Evolutionary conservation across 1,139 yeast genomes (phyloP).

Genomic region (Yarrowia galli): DNA sequence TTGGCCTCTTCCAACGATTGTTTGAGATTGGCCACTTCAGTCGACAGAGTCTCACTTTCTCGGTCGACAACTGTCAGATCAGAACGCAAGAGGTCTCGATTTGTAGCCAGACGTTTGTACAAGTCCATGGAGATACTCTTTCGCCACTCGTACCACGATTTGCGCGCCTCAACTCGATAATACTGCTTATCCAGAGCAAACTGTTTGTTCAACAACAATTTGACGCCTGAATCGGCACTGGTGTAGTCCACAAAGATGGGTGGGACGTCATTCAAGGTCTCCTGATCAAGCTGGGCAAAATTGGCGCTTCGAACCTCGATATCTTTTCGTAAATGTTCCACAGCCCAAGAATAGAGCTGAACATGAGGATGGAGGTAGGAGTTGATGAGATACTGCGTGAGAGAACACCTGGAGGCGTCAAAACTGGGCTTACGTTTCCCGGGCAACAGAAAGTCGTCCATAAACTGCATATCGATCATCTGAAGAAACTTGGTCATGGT

Average conservation of each 20-base stretch:
- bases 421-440: background rate
- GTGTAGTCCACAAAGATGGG: conserved; percentile 34
- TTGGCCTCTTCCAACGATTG: background rate
- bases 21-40: conserved; percentile 3
- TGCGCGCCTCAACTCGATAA: conserved; percentile 20
- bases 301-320: conserved; percentile 15
- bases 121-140: conserved; percentile 16
- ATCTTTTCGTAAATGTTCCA: conserved; percentile 22
- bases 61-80: background rate
- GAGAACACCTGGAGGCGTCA: background rate
- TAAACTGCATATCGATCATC: conserved; percentile 33
- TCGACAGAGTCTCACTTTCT: background rate
- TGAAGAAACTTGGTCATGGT: conserved; percentile 23
- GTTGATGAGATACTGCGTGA: conserved; percentile 5
- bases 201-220: conserved; percentile 19
- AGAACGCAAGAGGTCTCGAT: background rate
- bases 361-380: conserved; percentile 15
- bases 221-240: conserved; percentile 16
- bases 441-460: conserved; percentile 32
- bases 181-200: conserved; percentile 38
- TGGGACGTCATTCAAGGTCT: conserved; percentile 19
- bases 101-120: conserved; percentile 21
- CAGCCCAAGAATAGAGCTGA: conserved; percentile 24
- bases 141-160: conserved; percentile 36
- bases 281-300: conserved; percentile 20